Evolutionary conservation across 768 basidiomycete genomes (phyloP), one percentile per base, ranked within the genome.

Genomic region (Russula earlei): DNA sequence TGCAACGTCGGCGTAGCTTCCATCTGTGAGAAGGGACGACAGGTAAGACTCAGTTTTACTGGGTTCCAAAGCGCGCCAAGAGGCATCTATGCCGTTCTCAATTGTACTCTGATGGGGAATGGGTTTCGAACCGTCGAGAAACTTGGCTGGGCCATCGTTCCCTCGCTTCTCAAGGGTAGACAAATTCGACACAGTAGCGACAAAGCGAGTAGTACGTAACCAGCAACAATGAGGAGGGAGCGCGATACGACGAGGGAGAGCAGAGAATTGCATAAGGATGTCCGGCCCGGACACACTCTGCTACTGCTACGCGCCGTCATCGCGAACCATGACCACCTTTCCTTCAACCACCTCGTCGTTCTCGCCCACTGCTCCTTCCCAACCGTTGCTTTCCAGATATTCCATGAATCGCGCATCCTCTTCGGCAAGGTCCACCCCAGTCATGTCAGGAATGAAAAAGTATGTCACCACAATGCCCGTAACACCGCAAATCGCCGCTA

Each of bases 381-480:
- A 87, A 14, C 83, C 84, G 63, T 85, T 79, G 2, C 75, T 79
- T 4, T 71, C 67, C 34, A 87, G 70, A 66, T 80, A 87, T 55
- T 72, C 66, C 68, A 80, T 72, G 65, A 85, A 86, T 51, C 74
- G 77, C 19, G 68, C 72, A 63, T 86, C 85, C 64, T 85, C 84
- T 9, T 82, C 81, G 3, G 76, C 78, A 10, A 87, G 74, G 65
- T 87, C 84, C 3, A 79, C 71, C 1, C 81, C 80, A 20, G 82
- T 83, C 77, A 80, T 79, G 63, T 84, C 81, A 27, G 83, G 81
- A 3, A 84, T 76, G 66, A 81, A 84, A 67, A 84, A 79, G 63
- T 80, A 85, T 4, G 85, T 82, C 52, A 85, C 74, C 20, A 83
- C 47, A 50, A 86, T 78, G 20, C 84, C 85, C 9, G 72, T 67